Base-by-base conservation (phyloP, 1,284 basidiomycete species). In the Trametes polyzona region DNA sequence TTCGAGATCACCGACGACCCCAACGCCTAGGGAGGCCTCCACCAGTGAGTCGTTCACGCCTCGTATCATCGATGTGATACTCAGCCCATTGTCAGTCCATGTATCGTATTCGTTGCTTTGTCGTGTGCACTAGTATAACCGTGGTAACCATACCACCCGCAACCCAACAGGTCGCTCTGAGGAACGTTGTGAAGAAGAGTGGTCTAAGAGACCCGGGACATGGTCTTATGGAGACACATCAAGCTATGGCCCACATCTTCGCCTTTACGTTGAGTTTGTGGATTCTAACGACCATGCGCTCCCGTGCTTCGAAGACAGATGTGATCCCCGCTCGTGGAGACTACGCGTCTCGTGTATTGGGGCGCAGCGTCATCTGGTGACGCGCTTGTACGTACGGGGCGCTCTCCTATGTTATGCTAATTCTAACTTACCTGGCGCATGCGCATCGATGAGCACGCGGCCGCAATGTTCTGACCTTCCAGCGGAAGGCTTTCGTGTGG, bases 1-100 rank as follows among this genome's bases (percentile, higher is more conserved):
- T 95, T 95, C 67, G 76, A 58, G 67, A 72, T 16, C 72, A 71
- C 44, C 77, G 83, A 40, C 80, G 87, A 59, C 64, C 59, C 52
- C 21, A 67, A 61, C 33, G 64, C 64, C 37, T 65, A n/a, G n/a
- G n/a, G 57, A 63, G 30, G 5, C 35, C 35, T 37, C 23, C 23
- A 41, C 30, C 19, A 30, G 58, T 61, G 46, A 46, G 62, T 60
- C 14, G 27, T 17, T 4, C 11, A 21, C 11, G 8, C 3, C 1
- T 30, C 21, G 5, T 2, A 5, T 23, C 30, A 4, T 21, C 11
- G 23, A 6, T 21, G 8, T 4, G 16, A 8, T 27, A 11, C 56
- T 60, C 9, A 55, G n/a, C 1, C 17, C 11, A 16, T 8, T n/a
- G 2, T 11, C 32, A 63, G 61, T n/a, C n/a, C 42, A 42, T 55